Base-by-base conservation (phyloP, 2,329 filamentous ascomycete genomes). In the Hypoxylon sp. region DNA sequence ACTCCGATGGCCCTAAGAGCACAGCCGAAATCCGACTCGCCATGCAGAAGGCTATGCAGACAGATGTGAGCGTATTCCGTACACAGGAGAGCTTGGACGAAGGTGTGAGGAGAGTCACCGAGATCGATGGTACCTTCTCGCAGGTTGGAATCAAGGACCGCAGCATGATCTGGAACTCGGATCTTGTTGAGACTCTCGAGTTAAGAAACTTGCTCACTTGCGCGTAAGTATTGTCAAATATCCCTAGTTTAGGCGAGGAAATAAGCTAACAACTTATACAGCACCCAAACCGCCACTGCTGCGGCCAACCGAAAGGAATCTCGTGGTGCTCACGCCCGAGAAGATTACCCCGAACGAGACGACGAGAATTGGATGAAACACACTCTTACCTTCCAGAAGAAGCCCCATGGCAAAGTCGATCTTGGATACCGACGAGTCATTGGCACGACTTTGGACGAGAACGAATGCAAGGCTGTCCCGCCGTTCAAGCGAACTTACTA, bases 151-250 rank as follows among this genome's bases (percentile, higher is more conserved):
- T 93, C 85, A 97, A 97, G 89, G 95, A 98, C 83, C 92, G 96
- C 82, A 97, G 93, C 88, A 98, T 98, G 95, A 98, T 98, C 86
- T 98, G 95, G 95, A 98, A 98, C 90, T 94, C 93, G 24, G 95
- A 98, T 79, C 89, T 98, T 42, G 93, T 97, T 69, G 95, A 98
- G 88, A 97, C 95, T 6, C 89, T 99, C 62, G 96, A 99, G 84
- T 87, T 98, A 78, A 89, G 94, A 79, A 99, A 99, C 83, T 83
- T 99, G 78, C 85, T 99, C 79, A 98, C 96, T 78, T 98, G 96
- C 90, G 95, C 94, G 89, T 93, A 90, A 85, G 91, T 92, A 70
- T 54, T 54, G 10, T 7, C 24, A 2, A 2, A 47, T 17, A 39
- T 11, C 15, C 8, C n/a, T 11, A 19, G 1, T 2, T 7, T 17